Evolutionary conservation across 2,329 filamentous ascomycete species (phyloP), one percentile per base, ranked within the genome.

Genomic region (Aspergillus latus): DNA sequence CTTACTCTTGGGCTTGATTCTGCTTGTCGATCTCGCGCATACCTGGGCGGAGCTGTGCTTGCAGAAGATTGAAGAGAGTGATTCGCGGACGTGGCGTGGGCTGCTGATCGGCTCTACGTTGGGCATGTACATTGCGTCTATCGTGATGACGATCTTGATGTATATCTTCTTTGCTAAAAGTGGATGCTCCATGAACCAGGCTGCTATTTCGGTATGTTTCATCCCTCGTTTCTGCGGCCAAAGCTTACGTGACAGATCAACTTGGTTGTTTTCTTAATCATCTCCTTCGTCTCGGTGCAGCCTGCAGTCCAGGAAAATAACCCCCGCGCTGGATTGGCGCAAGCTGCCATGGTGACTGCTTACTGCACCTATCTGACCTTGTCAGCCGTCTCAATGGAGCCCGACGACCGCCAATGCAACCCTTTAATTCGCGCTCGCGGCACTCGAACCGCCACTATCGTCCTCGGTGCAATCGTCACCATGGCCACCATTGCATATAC

Each of bases 361-460:
- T 99, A 99, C 81, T 99, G 94, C 84, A 97, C 94, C 43, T 99
- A 99, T 71, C 84, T 99, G 54, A 99, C 94, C 64, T 91, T 99
- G 86, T 97, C 92, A 2, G 94, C 94, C 28, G 94, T 99, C 1
- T 96, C 92, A 54, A 97, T 99, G 94, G 93, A 99, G 68, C 94
- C 94, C 0, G 93, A 97, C 73, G 87, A 97, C 78, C 88, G 90
- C 66, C 84, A 90, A 62, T 99, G 94, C 84, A 99, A 99, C 75
- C 94, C 94, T 7, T 82, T 99, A 32, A 82, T 97, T 59, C 77
- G 85, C 52, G 92, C 92, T 6, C 89, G 89, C 60, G 92, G 90
- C 58, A 94, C 93, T 8, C 86, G 94, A 59, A 95, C 89, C 6
- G 94, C 92, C 1, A 96, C 92, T 29, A 86, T 97, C 58, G 85